Conservation (phyloP, 257 asterid species). For the Nicotiana attenuata region DNA sequence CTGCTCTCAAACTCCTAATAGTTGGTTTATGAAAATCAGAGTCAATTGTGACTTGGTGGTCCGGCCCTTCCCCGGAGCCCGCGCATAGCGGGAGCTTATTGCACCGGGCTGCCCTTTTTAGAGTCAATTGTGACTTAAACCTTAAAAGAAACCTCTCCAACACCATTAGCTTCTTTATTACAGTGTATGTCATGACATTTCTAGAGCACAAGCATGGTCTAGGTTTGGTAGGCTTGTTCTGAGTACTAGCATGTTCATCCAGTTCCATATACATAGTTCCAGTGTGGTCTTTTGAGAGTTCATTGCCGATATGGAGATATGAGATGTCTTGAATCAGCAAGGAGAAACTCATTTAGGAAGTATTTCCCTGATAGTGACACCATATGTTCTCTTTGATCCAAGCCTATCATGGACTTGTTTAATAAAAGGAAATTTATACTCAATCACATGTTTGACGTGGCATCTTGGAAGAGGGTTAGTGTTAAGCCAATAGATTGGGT, state of each 20-base stretch:
- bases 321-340: background rate
- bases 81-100: too few relatives aligned
- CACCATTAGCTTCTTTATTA: background rate
- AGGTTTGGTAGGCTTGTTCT: background rate
- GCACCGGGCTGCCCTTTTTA: background rate
- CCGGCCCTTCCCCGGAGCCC: too few relatives aligned
- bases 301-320: background rate
- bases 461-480: background rate
- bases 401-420: conserved; percentile 2
- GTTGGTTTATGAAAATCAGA: background rate
- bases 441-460: too few relatives aligned
- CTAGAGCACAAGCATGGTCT: background rate
- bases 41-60: background rate
- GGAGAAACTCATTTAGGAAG: background rate
- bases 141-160: background rate
- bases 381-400: background rate
- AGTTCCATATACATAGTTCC: background rate
- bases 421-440: background rate
- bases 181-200: background rate
- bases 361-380: background rate
- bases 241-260: background rate
- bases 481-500: background rate
- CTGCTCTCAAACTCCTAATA: background rate
- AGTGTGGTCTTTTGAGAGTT: background rate
- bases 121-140: background rate